Base-by-base conservation (phyloP, 805 yeast genomes). In the Pichia insulana region DNA sequence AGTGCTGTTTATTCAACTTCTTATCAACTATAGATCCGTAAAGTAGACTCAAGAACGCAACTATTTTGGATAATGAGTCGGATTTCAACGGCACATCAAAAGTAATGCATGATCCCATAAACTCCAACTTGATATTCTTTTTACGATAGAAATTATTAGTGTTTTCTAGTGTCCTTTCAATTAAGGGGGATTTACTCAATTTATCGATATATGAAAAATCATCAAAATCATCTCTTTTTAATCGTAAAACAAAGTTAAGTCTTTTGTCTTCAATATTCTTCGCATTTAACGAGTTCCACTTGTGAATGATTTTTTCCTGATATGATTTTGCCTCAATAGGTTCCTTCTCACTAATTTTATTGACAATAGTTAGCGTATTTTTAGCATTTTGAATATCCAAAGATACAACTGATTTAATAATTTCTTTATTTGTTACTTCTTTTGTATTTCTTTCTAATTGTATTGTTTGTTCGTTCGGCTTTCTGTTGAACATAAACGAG, bases 381-480 rank as follows among this genome's bases (percentile, higher is more conserved):
- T 25, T 40, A 3, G 57, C 45, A 25, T 33, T 34, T 16, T 31
- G 42, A 4, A 38, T 9, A 20, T 48, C 19, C 13, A 44, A 34
- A n/a, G 37, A 37, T 28, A 15, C 9, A 2, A 25, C 9, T 5
- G 27, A 7, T 12, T 20, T 6, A 2, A 19, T 19, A 9, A 9
- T 16, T 19, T 19, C 19, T 7, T 25, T 22, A 3, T 13, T 17
- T 4, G 37, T 3, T 10, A 16, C 3, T 3, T n/a, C 12, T 8
- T 38, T 35, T 4, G 20, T 26, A 3, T 39, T 16, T 10, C 39
- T 48, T 40, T 61, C 65, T 9, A 58, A 34, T 37, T 61, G 63
- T 4, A 55, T 50, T 2, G 65, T 54, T 1, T 62, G 61, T 9
- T 43, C 20, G 15, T 54, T 42, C 9, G 49, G 40, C 11, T 46